phyloP scores from a whole-genome alignment of 129 eudicot genomes.

The Pittosporum tobira region DNA sequence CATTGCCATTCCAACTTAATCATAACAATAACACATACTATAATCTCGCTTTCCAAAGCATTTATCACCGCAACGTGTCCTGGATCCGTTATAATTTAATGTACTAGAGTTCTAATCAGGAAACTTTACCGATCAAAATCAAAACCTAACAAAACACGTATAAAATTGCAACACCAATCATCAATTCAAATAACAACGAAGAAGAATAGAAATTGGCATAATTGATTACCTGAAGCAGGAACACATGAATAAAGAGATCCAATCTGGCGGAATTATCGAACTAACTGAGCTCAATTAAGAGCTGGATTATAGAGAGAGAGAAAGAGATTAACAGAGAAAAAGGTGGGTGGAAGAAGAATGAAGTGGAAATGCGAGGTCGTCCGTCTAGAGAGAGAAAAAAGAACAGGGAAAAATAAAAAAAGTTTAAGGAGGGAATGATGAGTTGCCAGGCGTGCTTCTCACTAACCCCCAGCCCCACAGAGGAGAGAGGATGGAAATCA shows the following conservation, averaged over 20 bases:
- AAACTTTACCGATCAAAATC: not conserved
- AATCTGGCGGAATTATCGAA: not conserved
- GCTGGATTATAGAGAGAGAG: slow-evolving; percentile 1
- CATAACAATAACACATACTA: not conserved
- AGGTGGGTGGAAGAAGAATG: not conserved
- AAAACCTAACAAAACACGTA: not conserved
- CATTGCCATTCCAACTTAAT: not conserved
- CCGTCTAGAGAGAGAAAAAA: slow-evolving; percentile 14
- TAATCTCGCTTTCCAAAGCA: not conserved
- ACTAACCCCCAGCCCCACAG: slow-evolving; percentile 42
- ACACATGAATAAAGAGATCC: slow-evolving; percentile 2
- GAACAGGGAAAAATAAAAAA: slow-evolving; percentile 17
- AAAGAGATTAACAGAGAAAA: not conserved
- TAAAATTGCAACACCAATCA: slow-evolving; percentile 1
- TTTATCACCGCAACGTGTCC: not conserved
- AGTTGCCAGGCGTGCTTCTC: slow-evolving; percentile 90
- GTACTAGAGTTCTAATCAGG: not conserved
- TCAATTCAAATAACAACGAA: not conserved
- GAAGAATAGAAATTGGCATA: not conserved
- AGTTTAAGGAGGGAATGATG: slow-evolving; percentile 68
- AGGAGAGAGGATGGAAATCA: slow-evolving; percentile 4
- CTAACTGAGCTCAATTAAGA: slow-evolving; percentile 7
- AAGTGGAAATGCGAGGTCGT: not conserved
- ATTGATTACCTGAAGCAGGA: slow-evolving; percentile 2
- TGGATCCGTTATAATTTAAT: not conserved